Base-by-base conservation (phyloP, 169 alveolate genomes). In the Plasmodium sp. region DNA sequence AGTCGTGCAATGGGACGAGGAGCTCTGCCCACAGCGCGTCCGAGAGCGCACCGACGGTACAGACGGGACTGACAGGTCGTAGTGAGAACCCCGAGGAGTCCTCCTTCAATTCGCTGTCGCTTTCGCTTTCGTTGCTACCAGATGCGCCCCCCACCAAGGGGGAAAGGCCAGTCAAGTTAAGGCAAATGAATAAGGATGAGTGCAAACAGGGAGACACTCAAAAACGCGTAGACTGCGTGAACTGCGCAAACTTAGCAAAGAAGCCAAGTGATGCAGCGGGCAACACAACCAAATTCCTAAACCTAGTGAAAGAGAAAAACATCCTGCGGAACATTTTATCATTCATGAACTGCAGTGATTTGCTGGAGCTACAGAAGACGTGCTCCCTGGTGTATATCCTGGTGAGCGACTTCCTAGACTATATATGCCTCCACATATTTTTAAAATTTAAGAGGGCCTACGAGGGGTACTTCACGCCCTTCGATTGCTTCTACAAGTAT, bases 371-470 rank as follows among this genome's bases (percentile, higher is more conserved):
- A 67, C 94, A 88, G 41, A 88, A 81, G 51, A 88, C 94, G 34
- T 88, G 94, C 36, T 88, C 94, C 18, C 79, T 81, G 33, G 54
- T 81, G 14, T 88, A 88, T 54, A 72, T 88, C 16, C 81, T 43
- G 54, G 88, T 88, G 45, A 88, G 94, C 33, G 94, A 88, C 72
- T 88, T 79, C 41, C 72, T 88, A 41, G 94, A 88, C 48, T 88
- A 88, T 80, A 80, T 88, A 77, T 88, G 94, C 83, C 72, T 88
- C 43, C 62, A 88, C 71, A 88, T 88, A 58, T 88, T 62, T 62
- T 88, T 31, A 16, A 88, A 88, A 36, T 88, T 88, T 62, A 77
- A 80, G 48, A 71, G 51, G 9, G 77, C 58, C 39, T 88, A 88
- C 71, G 36, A 7, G 18, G 31, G 33, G 31, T 88, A 88, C 83